Conservation (phyloP, 2,329 filamentous ascomycete species). For the Cephalotrichum gorgonifer region DNA sequence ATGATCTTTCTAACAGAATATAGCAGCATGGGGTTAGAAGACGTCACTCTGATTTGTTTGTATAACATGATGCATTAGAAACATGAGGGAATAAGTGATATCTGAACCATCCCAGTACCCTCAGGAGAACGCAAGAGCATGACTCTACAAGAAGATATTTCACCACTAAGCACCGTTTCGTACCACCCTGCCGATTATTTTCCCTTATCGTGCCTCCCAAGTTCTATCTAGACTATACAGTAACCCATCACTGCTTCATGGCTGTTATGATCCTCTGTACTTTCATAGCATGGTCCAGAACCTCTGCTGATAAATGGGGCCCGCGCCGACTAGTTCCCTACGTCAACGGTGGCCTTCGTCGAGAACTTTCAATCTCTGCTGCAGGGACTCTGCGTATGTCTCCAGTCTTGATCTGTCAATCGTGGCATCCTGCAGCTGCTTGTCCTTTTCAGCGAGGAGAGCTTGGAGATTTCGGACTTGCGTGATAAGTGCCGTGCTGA, state of each 20-base stretch:
- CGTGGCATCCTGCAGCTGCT: constrained; percentile 65
- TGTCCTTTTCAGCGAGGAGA: constrained; percentile 77
- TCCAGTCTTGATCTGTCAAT: constrained; percentile 71
- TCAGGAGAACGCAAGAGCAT: too few species aligned
- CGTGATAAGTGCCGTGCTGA: constrained; percentile 87
- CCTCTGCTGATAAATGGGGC: constrained; percentile 88
- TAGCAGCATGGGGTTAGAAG: too few species aligned
- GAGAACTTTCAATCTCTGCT: constrained; percentile 68
- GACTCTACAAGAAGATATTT: too few species aligned
- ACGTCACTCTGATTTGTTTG: too few species aligned
- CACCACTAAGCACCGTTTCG: too few species aligned
- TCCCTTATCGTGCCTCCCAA: too few species aligned
- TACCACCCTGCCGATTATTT: too few species aligned
- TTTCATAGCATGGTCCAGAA: constrained; percentile 55
- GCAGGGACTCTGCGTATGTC: constrained; percentile 66
- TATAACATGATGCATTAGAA: too few species aligned
- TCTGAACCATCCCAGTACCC: too few species aligned
- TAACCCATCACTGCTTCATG: constrained; percentile 85
- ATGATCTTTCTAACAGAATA: too few species aligned
- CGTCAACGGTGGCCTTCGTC: constrained; percentile 93
- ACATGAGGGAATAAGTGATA: too few species aligned
- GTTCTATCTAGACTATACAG: too few species aligned
- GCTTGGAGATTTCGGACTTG: constrained; percentile 87
- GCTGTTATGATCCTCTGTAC: constrained; percentile 69
- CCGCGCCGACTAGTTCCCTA: constrained; percentile 97